Evolutionary conservation across 2,329 filamentous ascomycete species (phyloP).

Genomic region (Capronia coronata): DNA sequence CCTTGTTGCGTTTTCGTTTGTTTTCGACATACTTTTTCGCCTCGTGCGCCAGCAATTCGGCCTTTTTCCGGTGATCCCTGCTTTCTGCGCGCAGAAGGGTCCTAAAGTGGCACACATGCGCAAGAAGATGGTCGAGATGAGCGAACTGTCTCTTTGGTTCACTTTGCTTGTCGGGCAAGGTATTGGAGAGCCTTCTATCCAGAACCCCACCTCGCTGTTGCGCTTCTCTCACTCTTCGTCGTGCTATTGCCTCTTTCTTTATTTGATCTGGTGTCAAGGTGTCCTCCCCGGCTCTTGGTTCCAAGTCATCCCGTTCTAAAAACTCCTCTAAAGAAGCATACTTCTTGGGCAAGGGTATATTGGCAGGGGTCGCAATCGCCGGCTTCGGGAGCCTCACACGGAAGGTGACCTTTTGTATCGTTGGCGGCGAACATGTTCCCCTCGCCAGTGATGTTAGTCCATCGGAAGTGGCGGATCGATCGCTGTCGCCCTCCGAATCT

Average conservation of each 20-base stretch:
- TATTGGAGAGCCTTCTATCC: slow-evolving; percentile 34
- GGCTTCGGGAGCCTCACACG: slow-evolving; percentile 48
- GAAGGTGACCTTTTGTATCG: slow-evolving; percentile 39
- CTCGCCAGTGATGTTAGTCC: not conserved
- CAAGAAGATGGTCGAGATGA: slow-evolving; percentile 77
- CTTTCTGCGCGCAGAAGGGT: slow-evolving; percentile 71
- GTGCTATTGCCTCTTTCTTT: slow-evolving; percentile 60
- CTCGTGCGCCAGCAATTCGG: slow-evolving; percentile 26
- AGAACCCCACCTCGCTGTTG: slow-evolving; percentile 68
- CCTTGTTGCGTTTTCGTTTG: slow-evolving; percentile 47
- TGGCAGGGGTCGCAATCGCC: slow-evolving; percentile 47
- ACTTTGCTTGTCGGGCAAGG: slow-evolving; percentile 64
- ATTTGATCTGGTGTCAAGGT: slow-evolving; percentile 55
- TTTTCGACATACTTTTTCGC: slow-evolving; percentile 53
- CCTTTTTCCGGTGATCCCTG: slow-evolving; percentile 51
- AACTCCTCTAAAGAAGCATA: slow-evolving; percentile 57
- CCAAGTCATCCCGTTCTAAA: slow-evolving; percentile 48
- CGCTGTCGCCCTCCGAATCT: slow-evolving; percentile 10
- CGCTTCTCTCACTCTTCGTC: slow-evolving; percentile 65
- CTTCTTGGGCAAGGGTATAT: slow-evolving; percentile 42
- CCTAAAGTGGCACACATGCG: slow-evolving; percentile 72
- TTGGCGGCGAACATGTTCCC: slow-evolving; percentile 16
- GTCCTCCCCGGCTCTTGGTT: slow-evolving; percentile 40
- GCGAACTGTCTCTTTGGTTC: slow-evolving; percentile 74
- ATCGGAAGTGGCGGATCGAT: slow-evolving; percentile 7